A percentile compares a stretch with the other conserved stretches of the same genome.
Evolutionary conservation across 1,284 basidiomycete genomes (phyloP).

Genomic region (Coriolopsis trogii): DNA sequence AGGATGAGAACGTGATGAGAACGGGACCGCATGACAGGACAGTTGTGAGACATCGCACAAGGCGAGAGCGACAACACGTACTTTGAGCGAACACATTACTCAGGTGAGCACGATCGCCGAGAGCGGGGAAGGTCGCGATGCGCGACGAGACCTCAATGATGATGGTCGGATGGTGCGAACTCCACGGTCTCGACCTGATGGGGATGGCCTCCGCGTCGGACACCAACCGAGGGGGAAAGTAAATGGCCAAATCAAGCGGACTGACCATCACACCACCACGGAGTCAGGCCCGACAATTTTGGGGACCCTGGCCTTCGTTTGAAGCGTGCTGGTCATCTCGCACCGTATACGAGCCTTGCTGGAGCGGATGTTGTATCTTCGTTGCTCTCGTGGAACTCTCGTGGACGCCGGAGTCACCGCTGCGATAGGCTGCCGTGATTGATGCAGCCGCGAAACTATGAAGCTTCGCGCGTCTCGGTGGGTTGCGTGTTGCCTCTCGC

Average conservation of each 20-base stretch:
- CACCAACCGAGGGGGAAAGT: neutral
- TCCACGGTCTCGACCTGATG: neutral
- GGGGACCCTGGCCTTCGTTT: neutral
- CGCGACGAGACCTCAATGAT: neutral
- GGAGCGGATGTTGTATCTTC: neutral
- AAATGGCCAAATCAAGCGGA: neutral
- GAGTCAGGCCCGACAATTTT: constrained; percentile 1
- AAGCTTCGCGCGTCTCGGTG: constrained; percentile 2
- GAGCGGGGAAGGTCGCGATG: too few relatives aligned
- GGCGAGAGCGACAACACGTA: neutral
- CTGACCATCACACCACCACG: constrained; percentile 3
- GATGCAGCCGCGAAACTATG: constrained; percentile 4
- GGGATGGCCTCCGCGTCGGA: neutral
- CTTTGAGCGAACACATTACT: neutral
- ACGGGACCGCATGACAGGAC: neutral
- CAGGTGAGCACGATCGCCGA: neutral
- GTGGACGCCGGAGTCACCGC: constrained; percentile 1
- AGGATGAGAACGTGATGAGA: too few relatives aligned
- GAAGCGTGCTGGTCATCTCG: neutral
- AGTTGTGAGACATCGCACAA: neutral
- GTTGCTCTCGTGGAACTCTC: neutral
- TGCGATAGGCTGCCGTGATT: neutral
- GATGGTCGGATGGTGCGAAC: neutral
- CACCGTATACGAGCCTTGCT: neutral
- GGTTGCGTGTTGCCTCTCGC: neutral